Evolutionary conservation across 208 protist genomes (phyloP), one percentile per base, ranked within the genome.

Genomic region (Acanthamoeba sp.): DNA sequence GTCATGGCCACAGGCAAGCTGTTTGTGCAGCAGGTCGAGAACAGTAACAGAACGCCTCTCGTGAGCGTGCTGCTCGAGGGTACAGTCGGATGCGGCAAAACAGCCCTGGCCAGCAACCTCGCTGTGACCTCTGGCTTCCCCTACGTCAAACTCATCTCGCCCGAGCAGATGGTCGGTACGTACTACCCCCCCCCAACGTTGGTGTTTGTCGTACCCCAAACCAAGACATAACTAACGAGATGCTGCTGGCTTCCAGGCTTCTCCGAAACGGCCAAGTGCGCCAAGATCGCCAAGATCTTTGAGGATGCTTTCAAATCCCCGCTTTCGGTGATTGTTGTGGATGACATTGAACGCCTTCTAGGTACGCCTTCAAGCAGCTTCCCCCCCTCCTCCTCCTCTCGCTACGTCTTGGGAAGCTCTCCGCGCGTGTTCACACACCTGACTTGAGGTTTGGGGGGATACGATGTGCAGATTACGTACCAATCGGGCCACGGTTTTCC

Each of bases 301-400:
- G 98, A 99, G 84, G 99, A 99, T 96, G 99, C 99, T 42, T 99
- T 99, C 97, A 99, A 99, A 96, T 99, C 99, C 18, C 96, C 98
- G 34, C 59, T 98, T 7, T 98, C 97, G 93, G 97, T 99, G 57
- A 98, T 99, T 62, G 98, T 99, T 34, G 95, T 99, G 24, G 99
- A 99, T 93, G 98, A 99, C 93, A 94, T 99, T 69, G 99, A 99
- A 97, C 97, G 98, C 24, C 87, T 99, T 18, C 73, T 99, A 12
- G 96, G 96, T 96, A 64, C 29, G 45, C 32, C 18, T 66, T 12
- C n/a, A 24, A n/a, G 94, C 91, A 9, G 84, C 52, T 94, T 50
- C 18, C 45, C 29, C n/a, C 38, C 29, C 55, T 38, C 50, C 12
- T 90, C 52, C 12, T 93, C 95, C 85, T 36, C 38, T 94, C 34